Conservation (phyloP, 441 rosid genomes). For the Bocquillonia castaneifolia region DNA sequence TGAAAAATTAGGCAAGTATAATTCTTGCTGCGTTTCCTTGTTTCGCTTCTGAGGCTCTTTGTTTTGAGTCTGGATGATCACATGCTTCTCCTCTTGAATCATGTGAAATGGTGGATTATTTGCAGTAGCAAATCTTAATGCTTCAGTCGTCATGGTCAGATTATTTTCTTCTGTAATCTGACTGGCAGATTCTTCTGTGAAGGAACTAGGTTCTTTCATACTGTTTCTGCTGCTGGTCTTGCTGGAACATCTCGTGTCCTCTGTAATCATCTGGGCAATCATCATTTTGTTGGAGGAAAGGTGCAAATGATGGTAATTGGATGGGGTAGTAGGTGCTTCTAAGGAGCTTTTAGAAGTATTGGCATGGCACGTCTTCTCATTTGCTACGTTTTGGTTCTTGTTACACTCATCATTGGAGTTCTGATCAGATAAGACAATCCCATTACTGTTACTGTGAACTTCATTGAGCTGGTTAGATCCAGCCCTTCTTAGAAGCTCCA, state of each 20-base stretch:
- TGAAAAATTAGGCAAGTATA: conserved; percentile 22
- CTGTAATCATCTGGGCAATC: conserved; percentile 27
- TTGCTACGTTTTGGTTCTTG: conserved; percentile 16
- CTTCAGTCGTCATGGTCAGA: conserved; percentile 20
- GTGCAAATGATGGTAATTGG: conserved; percentile 32
- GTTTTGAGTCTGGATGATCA: conserved; percentile 24
- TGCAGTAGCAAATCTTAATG: conserved; percentile 29
- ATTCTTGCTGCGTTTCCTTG: conserved; percentile 28
- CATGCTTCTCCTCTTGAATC: conserved; percentile 30
- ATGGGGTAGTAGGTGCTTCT: conserved; percentile 25
- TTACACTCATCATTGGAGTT: conserved; percentile 27
- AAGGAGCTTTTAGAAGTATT: conserved; percentile 31
- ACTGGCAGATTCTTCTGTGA: conserved; percentile 27
- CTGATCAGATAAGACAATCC: conserved; percentile 22
- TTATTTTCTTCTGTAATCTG: conserved; percentile 27
- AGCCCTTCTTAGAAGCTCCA: conserved; percentile 52
- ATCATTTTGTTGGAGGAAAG: conserved; percentile 25
- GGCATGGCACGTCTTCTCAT: conserved; percentile 24
- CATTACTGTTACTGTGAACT: conserved; percentile 27
- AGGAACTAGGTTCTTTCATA: conserved; percentile 26
- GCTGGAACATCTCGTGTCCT: conserved; percentile 29
- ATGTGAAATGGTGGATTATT: conserved; percentile 30
- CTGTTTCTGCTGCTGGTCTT: conserved; percentile 23
- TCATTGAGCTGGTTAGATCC: conserved; percentile 36
- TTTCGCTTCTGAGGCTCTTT: conserved; percentile 30